Percentiles rank a stretch among this genome's conserved stretches.
Evolutionary conservation across 768 basidiomycete genomes (phyloP).

Genomic region (Trametes coccinea): DNA sequence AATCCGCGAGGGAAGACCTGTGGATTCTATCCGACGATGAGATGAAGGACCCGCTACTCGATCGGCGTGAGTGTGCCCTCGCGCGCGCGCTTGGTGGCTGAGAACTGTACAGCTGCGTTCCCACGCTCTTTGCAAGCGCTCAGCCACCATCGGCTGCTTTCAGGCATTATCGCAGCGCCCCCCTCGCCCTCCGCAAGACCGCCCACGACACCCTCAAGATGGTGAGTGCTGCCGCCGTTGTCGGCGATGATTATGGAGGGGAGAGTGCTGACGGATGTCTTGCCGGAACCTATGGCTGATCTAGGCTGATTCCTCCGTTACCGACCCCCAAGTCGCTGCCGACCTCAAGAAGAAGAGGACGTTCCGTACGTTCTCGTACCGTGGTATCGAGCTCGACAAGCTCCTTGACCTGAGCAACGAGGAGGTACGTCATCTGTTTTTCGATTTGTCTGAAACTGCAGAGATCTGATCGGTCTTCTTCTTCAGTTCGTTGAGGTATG

Average conservation of each 20-base stretch:
- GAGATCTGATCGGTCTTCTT: neutral
- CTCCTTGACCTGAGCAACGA: slow-evolving; percentile 96
- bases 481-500: slow-evolving; percentile 77
- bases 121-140: slow-evolving; percentile 48
- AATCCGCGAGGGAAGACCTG: slow-evolving; percentile 93
- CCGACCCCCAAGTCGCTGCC: slow-evolving; percentile 91
- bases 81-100: slow-evolving; percentile 26
- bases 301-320: slow-evolving; percentile 80
- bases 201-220: slow-evolving; percentile 33
- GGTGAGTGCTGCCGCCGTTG: slow-evolving; percentile 26
- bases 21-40: slow-evolving; percentile 78
- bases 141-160: slow-evolving; percentile 20
- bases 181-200: slow-evolving; percentile 23
- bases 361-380: slow-evolving; percentile 98
- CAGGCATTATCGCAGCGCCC: slow-evolving; percentile 22
- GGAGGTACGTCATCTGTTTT: slow-evolving; percentile 60
- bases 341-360: slow-evolving; percentile 99
- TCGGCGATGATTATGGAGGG: slow-evolving; percentile 2
- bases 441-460: neutral
- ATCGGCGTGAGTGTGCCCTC: slow-evolving; percentile 6
- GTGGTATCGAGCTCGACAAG: slow-evolving; percentile 97
- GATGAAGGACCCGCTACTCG: slow-evolving; percentile 21
- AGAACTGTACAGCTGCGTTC: slow-evolving; percentile 57
- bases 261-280: slow-evolving; percentile 23
- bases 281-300: neutral